These are phyloP conservation scores for Hemileccinum impolitum DNA, from an alignment of 768 basidiomycete species.

Conservation along the genomic window DNA sequence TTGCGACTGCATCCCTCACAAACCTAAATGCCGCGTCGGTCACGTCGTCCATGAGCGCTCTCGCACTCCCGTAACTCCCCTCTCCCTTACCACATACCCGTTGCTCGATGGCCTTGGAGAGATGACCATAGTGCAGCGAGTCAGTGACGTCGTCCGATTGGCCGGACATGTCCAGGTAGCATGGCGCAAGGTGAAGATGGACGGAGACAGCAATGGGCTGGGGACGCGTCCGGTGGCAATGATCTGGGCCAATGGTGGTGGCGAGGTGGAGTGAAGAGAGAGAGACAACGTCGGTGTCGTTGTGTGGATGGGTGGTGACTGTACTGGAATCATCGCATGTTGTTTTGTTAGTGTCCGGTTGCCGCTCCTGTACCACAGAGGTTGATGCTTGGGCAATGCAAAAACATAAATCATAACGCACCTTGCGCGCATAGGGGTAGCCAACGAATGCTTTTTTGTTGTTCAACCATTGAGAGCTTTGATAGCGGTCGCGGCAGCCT, in stretches of 20 bases:
- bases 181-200: too few relatives aligned
- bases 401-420: slow-evolving; percentile 27
- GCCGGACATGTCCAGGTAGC: too few relatives aligned
- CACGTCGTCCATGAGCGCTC: slow-evolving; percentile 36
- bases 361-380: slow-evolving; percentile 66
- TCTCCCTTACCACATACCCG: slow-evolving; percentile 22
- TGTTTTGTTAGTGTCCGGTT: too few relatives aligned
- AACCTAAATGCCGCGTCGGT: slow-evolving; percentile 31
- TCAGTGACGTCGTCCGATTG: slow-evolving; percentile 51
- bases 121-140: slow-evolving; percentile 63
- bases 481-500: slow-evolving; percentile 92
- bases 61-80: slow-evolving; percentile 26
- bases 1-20: too few relatives aligned
- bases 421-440: slow-evolving; percentile 95
- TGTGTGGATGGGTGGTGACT: not conserved
- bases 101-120: slow-evolving; percentile 46
- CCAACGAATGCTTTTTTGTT: slow-evolving; percentile 99
- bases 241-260: too few relatives aligned
- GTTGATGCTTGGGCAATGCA: not conserved
- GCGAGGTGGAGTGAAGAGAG: slow-evolving; percentile 41
- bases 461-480: slow-evolving; percentile 98
- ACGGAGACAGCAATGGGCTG: too few relatives aligned
- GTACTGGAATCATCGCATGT: too few relatives aligned
- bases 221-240: too few relatives aligned
- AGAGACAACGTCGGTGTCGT: slow-evolving; percentile 41